Percentiles rank a stretch among this genome's conserved stretches.
Evolutionary conservation across 176 grass and related monocot genomes (phyloP).

Genomic region (Aechmea fasciata): DNA sequence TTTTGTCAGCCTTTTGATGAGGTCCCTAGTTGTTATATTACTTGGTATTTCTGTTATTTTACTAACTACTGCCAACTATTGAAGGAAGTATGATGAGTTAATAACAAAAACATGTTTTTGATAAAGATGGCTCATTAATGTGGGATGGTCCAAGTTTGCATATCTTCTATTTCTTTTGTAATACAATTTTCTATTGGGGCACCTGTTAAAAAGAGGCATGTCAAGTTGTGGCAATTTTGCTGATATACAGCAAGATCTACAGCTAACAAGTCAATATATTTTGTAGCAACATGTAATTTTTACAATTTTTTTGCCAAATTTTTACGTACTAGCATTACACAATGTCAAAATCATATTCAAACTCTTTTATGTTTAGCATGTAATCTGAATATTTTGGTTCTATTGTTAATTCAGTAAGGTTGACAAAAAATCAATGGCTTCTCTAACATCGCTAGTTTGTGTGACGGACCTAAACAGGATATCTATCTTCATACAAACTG

Average conservation of each 20-base stretch:
- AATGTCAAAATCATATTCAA: too few relatives aligned
- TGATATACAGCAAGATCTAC: not conserved
- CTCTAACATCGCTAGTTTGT: slow-evolving; percentile 4
- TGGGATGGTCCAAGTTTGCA: not conserved
- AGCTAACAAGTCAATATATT: not conserved
- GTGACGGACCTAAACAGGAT: slow-evolving; percentile 53
- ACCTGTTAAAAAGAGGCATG: not conserved
- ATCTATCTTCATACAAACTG: slow-evolving; percentile 98
- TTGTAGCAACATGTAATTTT: too few relatives aligned
- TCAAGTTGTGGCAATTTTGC: not conserved
- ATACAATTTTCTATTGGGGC: not conserved
- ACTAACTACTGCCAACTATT: too few relatives aligned
- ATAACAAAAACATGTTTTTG: not conserved
- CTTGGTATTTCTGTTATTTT: too few relatives aligned
- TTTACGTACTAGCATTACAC: too few relatives aligned
- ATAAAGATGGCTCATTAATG: not conserved
- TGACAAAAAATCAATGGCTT: not conserved
- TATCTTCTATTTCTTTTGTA: not conserved
- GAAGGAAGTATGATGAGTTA: not conserved
- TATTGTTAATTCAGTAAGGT: too few relatives aligned
- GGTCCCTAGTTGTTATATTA: too few relatives aligned
- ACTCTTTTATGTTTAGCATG: too few relatives aligned
- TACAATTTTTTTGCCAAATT: too few relatives aligned
- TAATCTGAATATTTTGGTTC: too few relatives aligned
- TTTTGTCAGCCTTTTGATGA: too few relatives aligned